Conservation (phyloP, 2,329 filamentous ascomycete genomes). For the Metarhizium robertsii region DNA sequence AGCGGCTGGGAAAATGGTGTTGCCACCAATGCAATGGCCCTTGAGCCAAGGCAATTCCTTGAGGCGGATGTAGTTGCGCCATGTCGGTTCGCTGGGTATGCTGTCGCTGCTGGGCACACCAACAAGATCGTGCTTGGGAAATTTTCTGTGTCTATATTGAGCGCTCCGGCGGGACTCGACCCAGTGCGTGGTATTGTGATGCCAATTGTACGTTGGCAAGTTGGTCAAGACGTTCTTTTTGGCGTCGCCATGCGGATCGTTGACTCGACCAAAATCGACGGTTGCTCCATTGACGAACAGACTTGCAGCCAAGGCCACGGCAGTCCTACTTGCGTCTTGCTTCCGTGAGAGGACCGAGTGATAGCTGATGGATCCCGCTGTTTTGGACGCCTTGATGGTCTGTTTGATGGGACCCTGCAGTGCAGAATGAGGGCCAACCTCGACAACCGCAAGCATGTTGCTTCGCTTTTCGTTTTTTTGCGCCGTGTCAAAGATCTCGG, state of each 20-base stretch:
- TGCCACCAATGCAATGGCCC: slow-evolving; percentile 48
- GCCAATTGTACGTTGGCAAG: no score
- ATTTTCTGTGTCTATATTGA: no score
- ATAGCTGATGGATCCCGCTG: slow-evolving; percentile 31
- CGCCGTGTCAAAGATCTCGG: slow-evolving; percentile 29
- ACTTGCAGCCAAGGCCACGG: slow-evolving; percentile 31
- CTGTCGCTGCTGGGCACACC: slow-evolving; percentile 1
- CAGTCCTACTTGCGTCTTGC: slow-evolving; percentile 36
- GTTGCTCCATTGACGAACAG: slow-evolving; percentile 35
- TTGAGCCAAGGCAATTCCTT: slow-evolving; percentile 47
- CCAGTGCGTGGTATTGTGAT: no score
- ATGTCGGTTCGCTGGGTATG: slow-evolving; percentile 35
- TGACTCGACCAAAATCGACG: slow-evolving; percentile 28
- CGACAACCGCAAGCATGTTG: slow-evolving; percentile 20
- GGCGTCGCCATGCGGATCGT: no score
- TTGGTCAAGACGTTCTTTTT: no score
- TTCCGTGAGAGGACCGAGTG: slow-evolving; percentile 40
- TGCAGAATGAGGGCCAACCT: slow-evolving; percentile 40
- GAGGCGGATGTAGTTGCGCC: slow-evolving; percentile 37
- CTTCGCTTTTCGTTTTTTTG: slow-evolving; percentile 19
- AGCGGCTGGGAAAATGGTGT: slow-evolving; percentile 45
- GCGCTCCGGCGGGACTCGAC: no score
- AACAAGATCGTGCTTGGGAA: no score
- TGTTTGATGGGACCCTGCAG: slow-evolving; percentile 41
- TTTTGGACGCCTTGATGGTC: slow-evolving; percentile 32